Conservation (phyloP, 768 basidiomycete genomes). For the Obba rivulosa region DNA sequence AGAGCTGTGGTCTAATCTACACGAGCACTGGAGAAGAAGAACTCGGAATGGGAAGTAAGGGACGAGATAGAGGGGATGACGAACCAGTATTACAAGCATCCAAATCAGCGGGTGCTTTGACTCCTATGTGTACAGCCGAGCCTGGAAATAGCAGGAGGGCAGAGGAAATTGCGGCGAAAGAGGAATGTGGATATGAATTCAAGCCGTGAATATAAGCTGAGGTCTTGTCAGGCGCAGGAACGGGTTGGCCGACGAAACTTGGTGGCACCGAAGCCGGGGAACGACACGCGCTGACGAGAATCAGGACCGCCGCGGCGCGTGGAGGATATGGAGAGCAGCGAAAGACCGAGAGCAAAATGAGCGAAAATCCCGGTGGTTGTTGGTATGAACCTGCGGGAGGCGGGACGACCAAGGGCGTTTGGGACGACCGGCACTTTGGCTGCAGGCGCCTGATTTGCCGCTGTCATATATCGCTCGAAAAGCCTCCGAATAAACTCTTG, state of each 20-base stretch:
- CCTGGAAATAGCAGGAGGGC: slow-evolving; percentile 3
- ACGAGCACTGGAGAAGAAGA: slow-evolving; percentile 8
- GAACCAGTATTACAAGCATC: slow-evolving; percentile 12
- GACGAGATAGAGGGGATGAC: slow-evolving; percentile 9
- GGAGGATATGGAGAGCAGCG: slow-evolving; percentile 1
- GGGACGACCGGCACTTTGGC: slow-evolving; percentile 12
- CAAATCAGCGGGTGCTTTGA: slow-evolving; percentile 13
- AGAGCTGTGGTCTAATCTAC: slow-evolving; percentile 8
- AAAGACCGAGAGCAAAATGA: slow-evolving; percentile 6
- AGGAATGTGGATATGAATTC: background rate
- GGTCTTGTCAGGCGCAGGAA: background rate
- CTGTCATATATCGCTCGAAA: slow-evolving; percentile 8
- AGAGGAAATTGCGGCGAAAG: background rate
- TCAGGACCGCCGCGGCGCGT: too few relatives aligned
- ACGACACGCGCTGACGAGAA: background rate
- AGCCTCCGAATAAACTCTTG: background rate
- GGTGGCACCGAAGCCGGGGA: slow-evolving; percentile 4
- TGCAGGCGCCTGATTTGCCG: slow-evolving; percentile 16
- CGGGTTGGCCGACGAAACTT: background rate
- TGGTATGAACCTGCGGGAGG: slow-evolving; percentile 9
- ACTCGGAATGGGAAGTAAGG: slow-evolving; percentile 9
- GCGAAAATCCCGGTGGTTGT: slow-evolving; percentile 16
- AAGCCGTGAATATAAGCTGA: background rate
- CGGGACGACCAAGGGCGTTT: slow-evolving; percentile 4
- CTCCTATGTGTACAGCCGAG: slow-evolving; percentile 6